Percentiles rank a stretch among this genome's conserved stretches.
Conservation (phyloP, 108 stramenopile species). For the Pelagomonas calceolata region DNA sequence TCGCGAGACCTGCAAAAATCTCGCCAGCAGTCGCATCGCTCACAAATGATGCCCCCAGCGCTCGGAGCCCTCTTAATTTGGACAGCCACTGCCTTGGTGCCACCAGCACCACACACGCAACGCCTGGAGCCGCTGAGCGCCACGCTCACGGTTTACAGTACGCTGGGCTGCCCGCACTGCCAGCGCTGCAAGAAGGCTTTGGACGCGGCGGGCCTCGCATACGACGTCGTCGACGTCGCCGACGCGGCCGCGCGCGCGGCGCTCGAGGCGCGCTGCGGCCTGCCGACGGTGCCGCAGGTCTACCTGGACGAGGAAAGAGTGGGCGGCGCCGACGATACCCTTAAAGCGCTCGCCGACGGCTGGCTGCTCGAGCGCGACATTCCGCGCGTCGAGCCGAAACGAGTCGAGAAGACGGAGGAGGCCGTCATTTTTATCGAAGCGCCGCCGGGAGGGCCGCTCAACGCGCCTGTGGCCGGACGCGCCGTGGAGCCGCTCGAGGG, state of each 20-base stretch:
- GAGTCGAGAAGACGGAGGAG: too few relatives aligned
- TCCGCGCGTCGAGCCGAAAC: too few relatives aligned
- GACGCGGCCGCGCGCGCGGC: background rate
- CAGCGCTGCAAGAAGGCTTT: background rate
- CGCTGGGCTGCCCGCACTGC: background rate
- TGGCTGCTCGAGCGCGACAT: background rate
- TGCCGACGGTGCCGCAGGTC: constrained; percentile 5
- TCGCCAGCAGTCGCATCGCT: too few relatives aligned
- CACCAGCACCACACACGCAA: too few relatives aligned
- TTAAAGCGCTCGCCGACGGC: background rate
- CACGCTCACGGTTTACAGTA: background rate
- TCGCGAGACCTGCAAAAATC: too few relatives aligned
- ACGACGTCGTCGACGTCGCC: background rate
- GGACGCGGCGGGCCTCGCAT: background rate
- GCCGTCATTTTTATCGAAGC: too few relatives aligned
- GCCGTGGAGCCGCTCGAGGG: background rate
- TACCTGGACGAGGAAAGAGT: background rate
- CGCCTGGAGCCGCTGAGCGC: too few relatives aligned
- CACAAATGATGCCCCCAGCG: too few relatives aligned
- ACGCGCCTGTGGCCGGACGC: too few relatives aligned
- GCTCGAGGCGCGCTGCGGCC: background rate
- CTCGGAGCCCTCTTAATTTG: too few relatives aligned
- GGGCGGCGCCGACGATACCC: constrained; percentile 1
- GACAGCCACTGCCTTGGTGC: too few relatives aligned
- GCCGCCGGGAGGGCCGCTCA: too few relatives aligned